Evolutionary conservation across 352 stramenopile species (phyloP).

Genomic region (Phytopythium mirpurense): DNA sequence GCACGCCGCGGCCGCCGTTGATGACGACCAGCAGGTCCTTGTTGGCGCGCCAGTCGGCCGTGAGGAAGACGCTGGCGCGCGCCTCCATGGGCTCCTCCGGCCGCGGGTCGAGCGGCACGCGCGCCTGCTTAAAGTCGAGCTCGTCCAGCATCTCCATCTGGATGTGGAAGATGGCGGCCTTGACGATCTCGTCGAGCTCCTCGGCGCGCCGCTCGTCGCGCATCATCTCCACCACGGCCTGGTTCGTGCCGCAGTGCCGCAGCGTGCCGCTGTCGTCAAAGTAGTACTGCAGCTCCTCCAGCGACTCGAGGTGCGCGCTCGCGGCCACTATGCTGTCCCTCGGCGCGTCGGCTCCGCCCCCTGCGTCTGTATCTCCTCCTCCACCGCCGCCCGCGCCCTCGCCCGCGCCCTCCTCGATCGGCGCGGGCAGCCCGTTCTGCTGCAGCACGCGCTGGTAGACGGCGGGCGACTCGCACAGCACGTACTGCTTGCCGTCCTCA

Average conservation of each 20-base stretch:
- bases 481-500: constrained; percentile 74
- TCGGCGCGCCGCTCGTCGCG: constrained; percentile 55
- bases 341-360: constrained; percentile 9
- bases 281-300: constrained; percentile 77
- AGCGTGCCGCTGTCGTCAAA: constrained; percentile 66
- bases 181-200: constrained; percentile 77
- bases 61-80: constrained; percentile 66
- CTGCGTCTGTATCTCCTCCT: constrained; percentile 16
- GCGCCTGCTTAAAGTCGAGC: constrained; percentile 67
- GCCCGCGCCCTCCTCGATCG: not conserved
- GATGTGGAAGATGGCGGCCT: constrained; percentile 80
- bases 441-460: constrained; percentile 38
- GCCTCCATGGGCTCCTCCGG: constrained; percentile 64
- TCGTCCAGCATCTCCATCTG: constrained; percentile 83
- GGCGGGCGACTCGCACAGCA: constrained; percentile 35
- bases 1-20: constrained; percentile 55
- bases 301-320: constrained; percentile 54
- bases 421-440: constrained; percentile 35
- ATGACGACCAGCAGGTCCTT: constrained; percentile 64
- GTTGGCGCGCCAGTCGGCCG: constrained; percentile 57
- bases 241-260: constrained; percentile 63
- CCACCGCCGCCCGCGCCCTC: not conserved
- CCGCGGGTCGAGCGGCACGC: constrained; percentile 49
- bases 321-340: constrained; percentile 40
- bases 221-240: constrained; percentile 75